A percentile compares a stretch with the other conserved stretches of the same genome.
Conservation (phyloP, 2,329 filamentous ascomycete genomes). For the Chrysosporium keratinophilum region DNA sequence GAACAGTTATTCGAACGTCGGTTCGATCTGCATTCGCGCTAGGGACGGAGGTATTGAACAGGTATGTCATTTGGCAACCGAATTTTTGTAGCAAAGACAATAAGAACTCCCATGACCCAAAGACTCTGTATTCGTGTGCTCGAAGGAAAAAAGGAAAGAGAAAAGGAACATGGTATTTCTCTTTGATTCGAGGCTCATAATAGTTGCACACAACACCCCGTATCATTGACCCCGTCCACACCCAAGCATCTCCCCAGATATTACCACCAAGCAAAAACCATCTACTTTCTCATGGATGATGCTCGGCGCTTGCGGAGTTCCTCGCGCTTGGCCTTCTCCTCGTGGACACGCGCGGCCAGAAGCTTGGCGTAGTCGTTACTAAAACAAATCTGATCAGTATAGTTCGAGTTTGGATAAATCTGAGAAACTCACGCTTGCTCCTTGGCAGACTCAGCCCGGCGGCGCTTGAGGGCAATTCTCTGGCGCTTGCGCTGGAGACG, state of each 20-base stretch:
- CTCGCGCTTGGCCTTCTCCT: slow-evolving; percentile 88
- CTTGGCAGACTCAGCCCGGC: slow-evolving; percentile 92
- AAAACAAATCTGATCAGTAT: slow-evolving; percentile 11
- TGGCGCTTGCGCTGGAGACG: slow-evolving; percentile 99
- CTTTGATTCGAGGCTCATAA: slow-evolving; percentile 10
- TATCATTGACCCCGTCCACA: slow-evolving; percentile 1
- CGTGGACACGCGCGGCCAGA: slow-evolving; percentile 91
- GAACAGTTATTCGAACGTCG: not conserved
- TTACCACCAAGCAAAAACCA: slow-evolving; percentile 8
- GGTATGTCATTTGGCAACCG: slow-evolving; percentile 10
- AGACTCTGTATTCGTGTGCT: slow-evolving; percentile 12
- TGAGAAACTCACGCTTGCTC: slow-evolving; percentile 79
- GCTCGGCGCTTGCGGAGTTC: slow-evolving; percentile 95
- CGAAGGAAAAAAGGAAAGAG: slow-evolving; percentile 8
- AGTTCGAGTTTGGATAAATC: not conserved
- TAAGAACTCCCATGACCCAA: slow-evolving; percentile 13
- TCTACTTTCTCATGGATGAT: slow-evolving; percentile 83
- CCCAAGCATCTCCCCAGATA: slow-evolving; percentile 1
- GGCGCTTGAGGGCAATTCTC: slow-evolving; percentile 94
- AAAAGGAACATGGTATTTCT: slow-evolving; percentile 12
- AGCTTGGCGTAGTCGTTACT: slow-evolving; percentile 95
- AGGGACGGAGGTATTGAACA: slow-evolving; percentile 1
- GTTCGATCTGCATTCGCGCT: not conserved
- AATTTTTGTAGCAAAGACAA: slow-evolving; percentile 10
- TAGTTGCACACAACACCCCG: slow-evolving; percentile 11